Conservation (phyloP, 371 early-diverging fungal genomes). For the Mucor plumbeus region DNA sequence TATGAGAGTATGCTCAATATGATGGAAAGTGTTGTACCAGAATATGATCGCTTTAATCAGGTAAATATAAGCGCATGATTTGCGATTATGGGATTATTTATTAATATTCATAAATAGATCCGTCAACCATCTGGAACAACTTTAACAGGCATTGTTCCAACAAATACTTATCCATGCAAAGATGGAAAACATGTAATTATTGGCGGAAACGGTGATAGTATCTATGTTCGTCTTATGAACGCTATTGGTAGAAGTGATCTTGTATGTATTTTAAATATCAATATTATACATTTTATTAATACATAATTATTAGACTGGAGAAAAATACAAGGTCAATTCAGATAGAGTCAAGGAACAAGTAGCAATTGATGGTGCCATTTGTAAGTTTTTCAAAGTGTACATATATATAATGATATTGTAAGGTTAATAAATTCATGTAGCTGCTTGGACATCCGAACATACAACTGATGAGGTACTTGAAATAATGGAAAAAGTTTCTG, state of each 20-base stretch:
- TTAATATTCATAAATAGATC: slow-evolving; percentile 20
- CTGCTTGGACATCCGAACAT: slow-evolving; percentile 49
- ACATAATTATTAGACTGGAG: slow-evolving; percentile 35
- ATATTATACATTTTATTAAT: not conserved
- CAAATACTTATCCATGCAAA: slow-evolving; percentile 60
- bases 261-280: slow-evolving; percentile 21
- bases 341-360: slow-evolving; percentile 52
- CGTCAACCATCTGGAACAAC: slow-evolving; percentile 63
- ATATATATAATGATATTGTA: slow-evolving; percentile 17
- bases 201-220: slow-evolving; percentile 64
- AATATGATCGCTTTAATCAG: slow-evolving; percentile 56
- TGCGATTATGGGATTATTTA: not conserved
- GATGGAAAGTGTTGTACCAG: slow-evolving; percentile 63
- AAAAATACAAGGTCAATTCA: slow-evolving; percentile 51
- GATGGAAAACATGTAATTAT: slow-evolving; percentile 61
- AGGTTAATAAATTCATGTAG: slow-evolving; percentile 16
- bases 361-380: slow-evolving; percentile 55
- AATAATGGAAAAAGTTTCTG: slow-evolving; percentile 46
- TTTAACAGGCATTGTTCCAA: slow-evolving; percentile 63
- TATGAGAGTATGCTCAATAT: slow-evolving; percentile 61
- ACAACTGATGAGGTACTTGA: slow-evolving; percentile 50
- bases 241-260: slow-evolving; percentile 56
- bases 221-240: slow-evolving; percentile 60
- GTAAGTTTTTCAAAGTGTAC: slow-evolving; percentile 19
- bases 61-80: slow-evolving; percentile 16